Base-by-base conservation (phyloP, 2,329 filamentous ascomycete genomes). In the Sporothrix brunneoviolacea region DNA sequence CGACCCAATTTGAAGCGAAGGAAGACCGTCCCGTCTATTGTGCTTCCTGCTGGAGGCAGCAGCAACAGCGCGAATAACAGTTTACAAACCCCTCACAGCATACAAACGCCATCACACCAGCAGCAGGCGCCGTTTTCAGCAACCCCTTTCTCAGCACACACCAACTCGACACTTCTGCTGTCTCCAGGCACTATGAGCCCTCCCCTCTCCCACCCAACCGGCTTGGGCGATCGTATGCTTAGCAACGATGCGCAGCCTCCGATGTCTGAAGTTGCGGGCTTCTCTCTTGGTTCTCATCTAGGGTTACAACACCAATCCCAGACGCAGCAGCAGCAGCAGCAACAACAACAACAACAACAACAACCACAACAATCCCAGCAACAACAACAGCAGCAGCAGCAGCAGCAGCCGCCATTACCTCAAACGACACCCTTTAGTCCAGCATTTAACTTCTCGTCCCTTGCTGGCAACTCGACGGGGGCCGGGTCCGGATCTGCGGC, bases 1-100 rank as follows among this genome's bases (percentile, higher is more conserved):
- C 64, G 70, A 8, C 67, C 70, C 6, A 70, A 57, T 33, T 62
- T 77, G 22, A 79, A 79, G 60, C 66, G 76, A 9, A 79, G 78
- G 62, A 73, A 67, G 50, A 71, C 70, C 7, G 61, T 64, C 3
- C 63, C 68, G 32, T 60, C 67, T 2, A 62, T 62, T 4, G 66
- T 66, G 7, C 39, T 50, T 16, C 32, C 39, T 2, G 22, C 24
- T 7, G 30, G 39, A 8, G 21, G 22, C 13, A 16, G 22, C 15
- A 68, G 24, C 32, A 45, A 35, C 22, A 53, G 42, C 9, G 28
- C n/a, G n/a, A n/a, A n/a, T n/a, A n/a, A n/a, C n/a, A n/a, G n/a
- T n/a, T n/a, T 58, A 2, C 58, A 64, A 12, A 62, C 62, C 16
- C 61, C 63, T 6, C 63, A 59, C 47, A 47, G 57, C 35, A 45